Evolutionary conservation across 2,329 filamentous ascomycete species (phyloP).

Genomic region (Exophiala xenobiotica): DNA sequence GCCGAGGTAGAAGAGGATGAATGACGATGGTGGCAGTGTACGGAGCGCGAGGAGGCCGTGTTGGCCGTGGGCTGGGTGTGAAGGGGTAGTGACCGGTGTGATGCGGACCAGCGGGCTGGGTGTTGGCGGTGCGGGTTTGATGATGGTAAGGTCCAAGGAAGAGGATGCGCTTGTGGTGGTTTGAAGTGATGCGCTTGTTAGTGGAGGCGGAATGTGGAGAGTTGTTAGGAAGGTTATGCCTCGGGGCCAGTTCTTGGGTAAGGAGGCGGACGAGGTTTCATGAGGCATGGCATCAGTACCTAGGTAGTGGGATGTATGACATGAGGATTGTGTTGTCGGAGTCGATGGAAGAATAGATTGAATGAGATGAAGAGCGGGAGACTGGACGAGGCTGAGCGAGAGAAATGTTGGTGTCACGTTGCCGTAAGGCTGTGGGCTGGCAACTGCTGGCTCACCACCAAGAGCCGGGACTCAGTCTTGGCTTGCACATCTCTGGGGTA

Average conservation of each 20-base stretch:
- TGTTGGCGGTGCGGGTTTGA: constrained; percentile 1
- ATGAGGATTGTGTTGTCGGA: too few species aligned
- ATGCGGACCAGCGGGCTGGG: constrained; percentile 41
- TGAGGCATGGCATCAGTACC: not conserved
- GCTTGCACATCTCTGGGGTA: too few species aligned
- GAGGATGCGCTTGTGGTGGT: not conserved
- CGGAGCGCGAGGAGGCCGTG: constrained; percentile 44
- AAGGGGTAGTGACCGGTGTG: constrained; percentile 38
- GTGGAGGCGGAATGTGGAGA: constrained; percentile 30
- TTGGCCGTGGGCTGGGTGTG: constrained; percentile 52
- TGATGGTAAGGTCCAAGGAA: constrained; percentile 1
- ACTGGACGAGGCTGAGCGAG: too few species aligned
- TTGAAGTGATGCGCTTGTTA: not conserved
- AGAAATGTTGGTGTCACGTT: too few species aligned
- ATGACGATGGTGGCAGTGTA: constrained; percentile 45
- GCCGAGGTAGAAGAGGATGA: constrained; percentile 53
- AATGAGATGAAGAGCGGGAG: too few species aligned
- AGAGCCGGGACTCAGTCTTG: too few species aligned
- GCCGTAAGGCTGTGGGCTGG: too few species aligned
- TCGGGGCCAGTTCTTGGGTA: constrained; percentile 26
- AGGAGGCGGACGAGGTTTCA: not conserved
- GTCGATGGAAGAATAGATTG: too few species aligned
- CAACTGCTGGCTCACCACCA: too few species aligned
- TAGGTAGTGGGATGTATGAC: not conserved
- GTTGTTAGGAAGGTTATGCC: constrained; percentile 18